These are phyloP conservation scores for Hydrangea macrophylla DNA, from an alignment of 148 eudicot species.

Conservation along the genomic window DNA sequence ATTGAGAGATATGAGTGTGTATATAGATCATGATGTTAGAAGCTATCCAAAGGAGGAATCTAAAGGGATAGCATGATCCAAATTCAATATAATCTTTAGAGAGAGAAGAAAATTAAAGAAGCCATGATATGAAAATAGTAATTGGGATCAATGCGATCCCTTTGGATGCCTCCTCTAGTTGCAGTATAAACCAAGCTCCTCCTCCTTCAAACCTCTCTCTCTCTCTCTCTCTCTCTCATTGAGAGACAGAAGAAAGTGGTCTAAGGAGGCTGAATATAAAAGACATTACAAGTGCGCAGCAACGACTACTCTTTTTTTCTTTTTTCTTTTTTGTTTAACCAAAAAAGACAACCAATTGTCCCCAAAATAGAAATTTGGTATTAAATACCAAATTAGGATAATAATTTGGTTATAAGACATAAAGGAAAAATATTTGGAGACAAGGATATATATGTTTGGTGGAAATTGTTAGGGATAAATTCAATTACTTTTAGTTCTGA, in stretches of 20 bases:
- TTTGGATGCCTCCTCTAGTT: slow-evolving; percentile 81
- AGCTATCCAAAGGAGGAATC: slow-evolving; percentile 72
- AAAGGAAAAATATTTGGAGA: too few relatives aligned
- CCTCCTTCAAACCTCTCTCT: not conserved
- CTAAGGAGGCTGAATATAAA: slow-evolving; percentile 18
- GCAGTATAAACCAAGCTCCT: slow-evolving; percentile 26
- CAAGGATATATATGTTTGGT: too few relatives aligned
- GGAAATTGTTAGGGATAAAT: too few relatives aligned
- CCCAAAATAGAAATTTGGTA: too few relatives aligned
- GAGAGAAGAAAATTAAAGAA: not conserved
- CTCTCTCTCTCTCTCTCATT: slow-evolving; percentile 7
- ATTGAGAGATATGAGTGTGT: not conserved
- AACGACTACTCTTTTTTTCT: not conserved
- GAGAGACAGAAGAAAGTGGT: slow-evolving; percentile 28
- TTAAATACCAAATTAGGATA: too few relatives aligned
- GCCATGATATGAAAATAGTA: not conserved
- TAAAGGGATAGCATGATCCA: slow-evolving; percentile 90
- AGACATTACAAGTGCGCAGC: slow-evolving; percentile 9
- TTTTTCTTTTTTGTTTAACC: not conserved
- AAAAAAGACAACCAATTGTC: too few relatives aligned
- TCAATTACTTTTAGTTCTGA: too few relatives aligned
- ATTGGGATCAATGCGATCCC: slow-evolving; percentile 98
- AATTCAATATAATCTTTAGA: slow-evolving; percentile 15
- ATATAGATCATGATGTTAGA: not conserved
- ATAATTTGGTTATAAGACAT: too few relatives aligned